phyloP scores from a whole-genome alignment of 345 rosid species.

The Euphorbia lathyris region DNA sequence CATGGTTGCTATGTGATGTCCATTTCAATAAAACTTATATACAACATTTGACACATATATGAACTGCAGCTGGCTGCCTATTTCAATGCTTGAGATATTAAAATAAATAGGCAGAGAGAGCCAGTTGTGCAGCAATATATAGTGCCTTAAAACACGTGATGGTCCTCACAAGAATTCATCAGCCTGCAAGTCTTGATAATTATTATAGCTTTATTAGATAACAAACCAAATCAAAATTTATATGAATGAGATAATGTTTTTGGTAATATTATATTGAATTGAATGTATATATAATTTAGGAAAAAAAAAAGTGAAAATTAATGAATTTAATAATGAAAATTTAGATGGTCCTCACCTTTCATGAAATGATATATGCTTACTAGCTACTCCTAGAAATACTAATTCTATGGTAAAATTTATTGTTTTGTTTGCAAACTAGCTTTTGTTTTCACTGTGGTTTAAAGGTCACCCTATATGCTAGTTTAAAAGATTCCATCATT shows the following conservation, averaged over 20 bases:
- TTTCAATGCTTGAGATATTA: constrained; percentile 1
- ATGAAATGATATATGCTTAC: background rate
- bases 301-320: too few species aligned
- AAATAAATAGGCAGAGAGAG: constrained; percentile 2
- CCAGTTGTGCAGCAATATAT: background rate
- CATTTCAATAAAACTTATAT: background rate
- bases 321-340: too few species aligned
- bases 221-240: too few species aligned
- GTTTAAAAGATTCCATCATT: background rate
- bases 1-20: background rate
- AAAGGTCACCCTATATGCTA: background rate
- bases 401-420: background rate
- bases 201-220: too few species aligned
- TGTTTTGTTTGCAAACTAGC: background rate
- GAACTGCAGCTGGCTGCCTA: background rate
- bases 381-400: background rate
- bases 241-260: too few species aligned
- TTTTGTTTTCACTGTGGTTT: background rate
- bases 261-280: too few species aligned
- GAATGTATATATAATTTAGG: too few species aligned
- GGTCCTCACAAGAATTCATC: background rate
- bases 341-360: constrained; percentile 8
- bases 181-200: background rate
- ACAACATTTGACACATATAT: background rate
- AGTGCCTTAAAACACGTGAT: background rate